Conservation (phyloP, 768 basidiomycete species). For the Tulasnella sp. region DNA sequence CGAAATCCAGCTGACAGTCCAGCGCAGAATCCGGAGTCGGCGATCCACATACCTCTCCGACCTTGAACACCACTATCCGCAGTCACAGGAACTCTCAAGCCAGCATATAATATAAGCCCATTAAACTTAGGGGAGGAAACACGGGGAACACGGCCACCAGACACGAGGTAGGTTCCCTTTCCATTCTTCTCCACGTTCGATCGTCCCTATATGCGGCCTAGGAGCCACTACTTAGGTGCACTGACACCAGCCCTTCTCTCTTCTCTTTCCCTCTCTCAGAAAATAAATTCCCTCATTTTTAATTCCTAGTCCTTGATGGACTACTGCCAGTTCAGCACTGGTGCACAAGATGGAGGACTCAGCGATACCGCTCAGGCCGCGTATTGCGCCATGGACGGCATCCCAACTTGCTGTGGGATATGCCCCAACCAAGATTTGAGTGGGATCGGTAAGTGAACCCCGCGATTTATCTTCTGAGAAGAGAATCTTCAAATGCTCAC, state of each 20-base stretch:
- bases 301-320: not conserved
- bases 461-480: not conserved
- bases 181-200: slow-evolving; percentile 3
- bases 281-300: not conserved
- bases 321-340: not conserved
- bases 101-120: not conserved
- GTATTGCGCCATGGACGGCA: not conserved
- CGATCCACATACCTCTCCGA: slow-evolving; percentile 10
- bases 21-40: not conserved
- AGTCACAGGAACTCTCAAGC: not conserved
- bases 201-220: not conserved
- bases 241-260: not conserved
- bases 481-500: not conserved
- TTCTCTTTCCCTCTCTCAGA: not conserved
- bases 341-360: slow-evolving; percentile 15
- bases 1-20: not conserved
- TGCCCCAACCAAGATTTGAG: slow-evolving; percentile 27
- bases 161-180: not conserved
- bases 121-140: not conserved
- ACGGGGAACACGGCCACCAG: slow-evolving; percentile 17
- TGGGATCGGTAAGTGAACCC: slow-evolving; percentile 12
- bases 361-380: not conserved
- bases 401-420: slow-evolving; percentile 6
- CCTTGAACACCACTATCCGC: slow-evolving; percentile 13
- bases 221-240: slow-evolving; percentile 19